Percentiles rank a stretch among this genome's conserved stretches.
These are phyloP conservation scores for Scheffersomyces lignicola DNA, from an alignment of 1,139 yeast genomes.

Conservation along the genomic window DNA sequence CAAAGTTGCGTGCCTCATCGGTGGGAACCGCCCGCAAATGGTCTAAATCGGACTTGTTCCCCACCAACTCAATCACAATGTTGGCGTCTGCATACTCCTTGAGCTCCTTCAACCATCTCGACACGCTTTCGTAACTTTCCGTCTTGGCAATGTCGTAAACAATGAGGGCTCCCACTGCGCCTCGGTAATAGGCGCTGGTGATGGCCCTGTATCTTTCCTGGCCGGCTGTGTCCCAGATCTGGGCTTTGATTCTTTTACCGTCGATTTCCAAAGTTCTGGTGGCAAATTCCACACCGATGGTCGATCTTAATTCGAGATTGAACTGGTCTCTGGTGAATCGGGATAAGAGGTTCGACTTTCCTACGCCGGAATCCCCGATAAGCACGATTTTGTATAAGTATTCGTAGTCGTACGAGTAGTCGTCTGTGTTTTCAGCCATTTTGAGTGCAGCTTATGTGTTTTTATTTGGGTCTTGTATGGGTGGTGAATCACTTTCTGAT, in stretches of 20 bases:
- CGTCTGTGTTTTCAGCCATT: constrained; percentile 58
- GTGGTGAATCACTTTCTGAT: not conserved
- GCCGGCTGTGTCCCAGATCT: constrained; percentile 99
- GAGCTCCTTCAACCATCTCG: constrained; percentile 93
- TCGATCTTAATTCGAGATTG: constrained; percentile 89
- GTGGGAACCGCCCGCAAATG: constrained; percentile 97
- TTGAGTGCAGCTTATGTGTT: too few relatives aligned
- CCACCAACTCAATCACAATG: constrained; percentile 93
- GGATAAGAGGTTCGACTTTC: constrained; percentile 90
- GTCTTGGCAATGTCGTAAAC: constrained; percentile 95
- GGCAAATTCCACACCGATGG: constrained; percentile 98
- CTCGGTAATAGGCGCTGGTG: constrained; percentile 95
- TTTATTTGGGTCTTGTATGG: not conserved
- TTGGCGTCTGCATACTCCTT: constrained; percentile 97
- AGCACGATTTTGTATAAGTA: constrained; percentile 92
- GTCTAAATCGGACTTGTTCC: constrained; percentile 83
- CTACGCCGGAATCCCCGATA: constrained; percentile 98
- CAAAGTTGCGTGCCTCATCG: constrained; percentile 94
- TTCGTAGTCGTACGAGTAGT: constrained; percentile 91
- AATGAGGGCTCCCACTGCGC: constrained; percentile 96
- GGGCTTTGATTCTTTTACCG: constrained; percentile 94
- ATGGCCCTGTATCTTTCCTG: constrained; percentile 98
- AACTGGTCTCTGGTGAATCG: constrained; percentile 95
- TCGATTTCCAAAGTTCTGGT: constrained; percentile 94
- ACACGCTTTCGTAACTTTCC: constrained; percentile 88